phyloP scores from a whole-genome alignment of 2,329 filamentous ascomycete genomes.

The Chlorencoelia australis region DNA sequence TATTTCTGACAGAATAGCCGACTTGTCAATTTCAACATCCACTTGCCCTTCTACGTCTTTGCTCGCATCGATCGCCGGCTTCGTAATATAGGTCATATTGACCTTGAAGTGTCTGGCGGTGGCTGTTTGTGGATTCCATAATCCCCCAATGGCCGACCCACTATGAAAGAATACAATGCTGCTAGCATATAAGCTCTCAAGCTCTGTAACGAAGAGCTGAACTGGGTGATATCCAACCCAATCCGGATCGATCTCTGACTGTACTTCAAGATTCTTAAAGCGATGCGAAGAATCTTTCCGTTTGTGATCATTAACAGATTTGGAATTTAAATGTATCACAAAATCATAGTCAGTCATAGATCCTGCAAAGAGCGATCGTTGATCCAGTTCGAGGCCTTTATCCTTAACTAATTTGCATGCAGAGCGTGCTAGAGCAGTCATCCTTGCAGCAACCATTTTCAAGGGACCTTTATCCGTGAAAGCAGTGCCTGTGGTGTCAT shows the following conservation, averaged over 20 bases:
- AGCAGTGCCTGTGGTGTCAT: constrained; percentile 66
- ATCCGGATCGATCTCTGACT: constrained; percentile 33
- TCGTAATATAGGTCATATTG: constrained; percentile 57
- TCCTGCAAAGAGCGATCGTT: constrained; percentile 58
- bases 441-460: constrained; percentile 73
- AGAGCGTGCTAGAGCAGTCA: constrained; percentile 72
- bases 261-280: constrained; percentile 74
- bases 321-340: constrained; percentile 52
- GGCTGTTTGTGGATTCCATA: constrained; percentile 50
- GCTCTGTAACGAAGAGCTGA: constrained; percentile 53
- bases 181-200: constrained; percentile 56
- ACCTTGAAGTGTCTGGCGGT: constrained; percentile 51
- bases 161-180: constrained; percentile 75
- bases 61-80: constrained; percentile 25
- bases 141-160: constrained; percentile 48
- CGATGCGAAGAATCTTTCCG: constrained; percentile 32
- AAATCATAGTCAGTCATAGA: constrained; percentile 75
- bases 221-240: constrained; percentile 50
- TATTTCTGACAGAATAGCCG: constrained; percentile 63
- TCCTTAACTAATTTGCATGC: constrained; percentile 53
- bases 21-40: constrained; percentile 54
- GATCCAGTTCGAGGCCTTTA: constrained; percentile 42
- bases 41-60: constrained; percentile 31
- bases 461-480: constrained; percentile 70
- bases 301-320: constrained; percentile 26